Base-by-base conservation (phyloP, 352 stramenopile genomes). In the Globisporangium solare region DNA sequence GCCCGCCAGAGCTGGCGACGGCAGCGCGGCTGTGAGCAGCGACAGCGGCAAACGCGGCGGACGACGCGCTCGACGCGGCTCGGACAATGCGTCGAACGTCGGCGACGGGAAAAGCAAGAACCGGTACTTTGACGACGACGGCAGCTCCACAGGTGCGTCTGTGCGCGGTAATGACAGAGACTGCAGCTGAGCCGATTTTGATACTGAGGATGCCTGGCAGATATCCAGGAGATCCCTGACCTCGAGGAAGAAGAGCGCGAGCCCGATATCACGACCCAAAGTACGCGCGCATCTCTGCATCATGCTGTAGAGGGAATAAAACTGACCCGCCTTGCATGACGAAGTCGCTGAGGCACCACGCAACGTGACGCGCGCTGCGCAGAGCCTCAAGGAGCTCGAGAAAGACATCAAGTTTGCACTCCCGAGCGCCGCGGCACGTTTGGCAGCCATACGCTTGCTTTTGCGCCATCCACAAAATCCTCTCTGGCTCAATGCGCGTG, bases 191-290 rank as follows among this genome's bases (percentile, higher is more conserved):
- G 18, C 6, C 18, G 6, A n/a, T 14, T 45, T n/a, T 3, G 51
- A 21, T 13, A 21, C 35, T 13, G 35, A 53, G 22, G 14, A 0
- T 41, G 1, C 1, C 5, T 0, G 47, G 35, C 46, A 92, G 82
- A 89, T 22, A 85, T 92, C 39, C 68, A 88, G 27, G 82, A 92
- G 65, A 90, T 92, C 43, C 82, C 82, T 0, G 82, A 92, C 59
- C 58, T 92, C 7, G 79, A 92, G 39, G 82, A 92, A 60, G 82
- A 92, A 64, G 82, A 92, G 47, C 82, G 82, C 17, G 79, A 90
- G 53, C 74, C 68, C 0, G 82, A 90, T 50, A 84, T 92, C 54
- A 92, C 81, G 18, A 86, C 70, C 13, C 75, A 86, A 59, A 58
- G 75, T 70, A 62, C 61, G 53, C 27, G 6, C 10, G 27, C 27